Conservation (phyloP, 768 basidiomycete genomes). For the Porpolomopsis calyptriformis region DNA sequence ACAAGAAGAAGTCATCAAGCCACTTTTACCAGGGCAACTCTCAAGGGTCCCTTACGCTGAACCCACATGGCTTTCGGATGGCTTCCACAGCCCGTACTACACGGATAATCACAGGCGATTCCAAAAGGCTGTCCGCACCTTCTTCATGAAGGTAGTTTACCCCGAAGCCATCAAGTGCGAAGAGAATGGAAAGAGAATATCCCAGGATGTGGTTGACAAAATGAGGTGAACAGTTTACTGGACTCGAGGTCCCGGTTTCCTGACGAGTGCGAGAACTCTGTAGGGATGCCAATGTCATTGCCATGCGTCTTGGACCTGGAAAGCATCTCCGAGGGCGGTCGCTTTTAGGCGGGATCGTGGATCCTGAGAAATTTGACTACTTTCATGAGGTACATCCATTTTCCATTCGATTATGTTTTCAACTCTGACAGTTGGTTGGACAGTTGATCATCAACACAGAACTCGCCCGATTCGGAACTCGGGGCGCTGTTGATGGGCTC, state of each 20-base stretch:
- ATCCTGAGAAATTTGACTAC: conserved; percentile 83
- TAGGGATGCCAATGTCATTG: conserved; percentile 68
- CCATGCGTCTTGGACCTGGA: conserved; percentile 87
- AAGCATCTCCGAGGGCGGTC: conserved; percentile 74
- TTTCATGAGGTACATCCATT: conserved; percentile 68
- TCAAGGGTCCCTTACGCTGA: conserved; percentile 80
- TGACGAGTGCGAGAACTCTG: neutral
- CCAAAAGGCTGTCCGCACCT: conserved; percentile 65
- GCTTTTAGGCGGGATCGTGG: conserved; percentile 65
- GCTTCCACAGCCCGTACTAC: conserved; percentile 71
- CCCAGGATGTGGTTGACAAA: conserved; percentile 75
- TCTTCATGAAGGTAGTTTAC: conserved; percentile 63
- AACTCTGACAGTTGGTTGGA: neutral
- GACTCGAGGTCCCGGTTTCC: neutral
- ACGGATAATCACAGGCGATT: conserved; percentile 62
- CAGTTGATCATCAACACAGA: conserved; percentile 77
- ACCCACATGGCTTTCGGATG: conserved; percentile 65
- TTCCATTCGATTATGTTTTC: neutral
- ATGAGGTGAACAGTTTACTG: conserved; percentile 47
- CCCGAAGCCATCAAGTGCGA: conserved; percentile 74
- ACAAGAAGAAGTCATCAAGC: conserved; percentile 44
- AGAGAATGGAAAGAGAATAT: conserved; percentile 77
- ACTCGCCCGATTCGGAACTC: conserved; percentile 69
- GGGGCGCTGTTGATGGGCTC: conserved; percentile 82
- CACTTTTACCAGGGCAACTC: conserved; percentile 47